phyloP scores from a whole-genome alignment of 345 rosid genomes.

The Rhizophora apiculata region DNA sequence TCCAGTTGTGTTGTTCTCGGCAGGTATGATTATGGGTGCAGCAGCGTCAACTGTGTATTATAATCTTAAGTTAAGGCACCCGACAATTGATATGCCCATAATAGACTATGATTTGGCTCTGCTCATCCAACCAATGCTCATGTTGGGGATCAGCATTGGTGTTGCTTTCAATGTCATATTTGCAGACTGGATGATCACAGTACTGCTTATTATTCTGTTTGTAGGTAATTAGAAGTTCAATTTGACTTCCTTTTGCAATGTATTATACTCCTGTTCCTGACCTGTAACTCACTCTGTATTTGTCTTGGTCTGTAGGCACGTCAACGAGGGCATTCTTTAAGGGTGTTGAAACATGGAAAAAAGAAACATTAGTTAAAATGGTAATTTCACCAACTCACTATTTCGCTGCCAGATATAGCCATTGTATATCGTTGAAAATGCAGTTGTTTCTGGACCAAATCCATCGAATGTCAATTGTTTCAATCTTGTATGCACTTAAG shows the following conservation, averaged over 20 bases:
- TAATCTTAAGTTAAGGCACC: conserved; percentile 49
- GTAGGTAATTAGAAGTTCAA: conserved; percentile 30
- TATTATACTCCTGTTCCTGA: not conserved
- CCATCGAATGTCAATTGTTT: not conserved
- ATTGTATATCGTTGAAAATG: too few species aligned
- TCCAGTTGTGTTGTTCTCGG: not conserved
- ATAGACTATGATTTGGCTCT: conserved; percentile 55
- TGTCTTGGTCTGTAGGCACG: conserved; percentile 46
- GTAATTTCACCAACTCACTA: conserved; percentile 23
- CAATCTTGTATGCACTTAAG: not conserved
- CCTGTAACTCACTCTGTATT: not conserved
- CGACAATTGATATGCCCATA: conserved; percentile 47
- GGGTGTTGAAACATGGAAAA: conserved; percentile 82
- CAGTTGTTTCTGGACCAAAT: too few species aligned
- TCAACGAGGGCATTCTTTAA: conserved; percentile 80
- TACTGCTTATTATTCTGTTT: conserved; percentile 50
- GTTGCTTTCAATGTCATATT: conserved; percentile 53
- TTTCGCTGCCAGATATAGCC: too few species aligned
- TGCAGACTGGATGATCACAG: conserved; percentile 63
- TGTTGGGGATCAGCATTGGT: conserved; percentile 57
- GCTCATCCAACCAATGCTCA: conserved; percentile 58
- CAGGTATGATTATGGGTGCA: conserved; percentile 61
- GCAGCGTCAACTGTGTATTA: conserved; percentile 53
- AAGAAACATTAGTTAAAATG: conserved; percentile 64
- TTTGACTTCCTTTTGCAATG: not conserved